Percentiles rank a stretch among this genome's conserved stretches.
Conservation (phyloP, 1,284 basidiomycete species). For the Xanthoconium separans region DNA sequence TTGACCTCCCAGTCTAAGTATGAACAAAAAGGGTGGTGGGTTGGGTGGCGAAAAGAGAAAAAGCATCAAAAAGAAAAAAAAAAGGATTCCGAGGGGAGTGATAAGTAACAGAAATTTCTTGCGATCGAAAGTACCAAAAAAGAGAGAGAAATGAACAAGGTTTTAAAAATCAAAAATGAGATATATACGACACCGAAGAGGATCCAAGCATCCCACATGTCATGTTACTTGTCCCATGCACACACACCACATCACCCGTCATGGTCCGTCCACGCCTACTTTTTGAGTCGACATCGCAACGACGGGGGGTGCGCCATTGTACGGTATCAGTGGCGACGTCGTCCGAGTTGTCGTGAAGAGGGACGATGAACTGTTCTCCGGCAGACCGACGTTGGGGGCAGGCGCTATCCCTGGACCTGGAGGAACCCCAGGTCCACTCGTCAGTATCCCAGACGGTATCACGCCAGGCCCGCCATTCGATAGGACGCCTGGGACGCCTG, state of each 20-base stretch:
- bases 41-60: background rate
- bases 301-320: constrained; percentile 7
- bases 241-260: background rate
- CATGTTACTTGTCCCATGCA: background rate
- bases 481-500: constrained; percentile 25
- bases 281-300: constrained; percentile 17
- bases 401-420: constrained; percentile 32
- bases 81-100: background rate
- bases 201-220: background rate
- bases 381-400: constrained; percentile 10
- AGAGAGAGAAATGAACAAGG: background rate
- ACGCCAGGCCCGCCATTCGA: constrained; percentile 21
- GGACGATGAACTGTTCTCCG: constrained; percentile 14
- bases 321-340: constrained; percentile 28
- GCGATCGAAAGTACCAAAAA: background rate
- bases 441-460: constrained; percentile 27
- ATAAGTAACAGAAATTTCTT: background rate
- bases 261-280: constrained; percentile 21
- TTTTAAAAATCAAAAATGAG: background rate
- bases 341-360: constrained; percentile 22
- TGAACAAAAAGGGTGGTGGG: background rate
- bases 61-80: constrained; percentile 2
- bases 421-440: constrained; percentile 29
- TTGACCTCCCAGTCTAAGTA: constrained; percentile 9
- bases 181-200: constrained; percentile 7